Percentiles rank a stretch among this genome's conserved stretches.
Conservation (phyloP, 352 stramenopile genomes). For the Phytophthora idaei region DNA sequence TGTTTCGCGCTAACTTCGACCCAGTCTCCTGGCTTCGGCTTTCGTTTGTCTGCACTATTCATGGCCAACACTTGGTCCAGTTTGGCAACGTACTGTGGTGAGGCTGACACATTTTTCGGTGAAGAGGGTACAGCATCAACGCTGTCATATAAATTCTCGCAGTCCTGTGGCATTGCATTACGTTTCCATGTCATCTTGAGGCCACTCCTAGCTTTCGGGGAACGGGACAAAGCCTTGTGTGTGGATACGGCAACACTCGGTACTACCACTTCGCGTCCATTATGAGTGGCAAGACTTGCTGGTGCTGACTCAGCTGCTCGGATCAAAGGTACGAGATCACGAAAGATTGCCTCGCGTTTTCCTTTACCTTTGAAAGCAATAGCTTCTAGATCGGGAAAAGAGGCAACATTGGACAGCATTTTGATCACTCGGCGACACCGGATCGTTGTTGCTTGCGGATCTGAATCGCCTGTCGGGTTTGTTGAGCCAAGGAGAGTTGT, state of each 20-base stretch:
- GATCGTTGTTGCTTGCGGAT: constrained; percentile 11
- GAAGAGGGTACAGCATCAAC: neutral
- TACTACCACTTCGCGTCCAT: constrained; percentile 20
- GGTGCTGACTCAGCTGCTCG: constrained; percentile 20
- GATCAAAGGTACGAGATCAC: constrained; percentile 29
- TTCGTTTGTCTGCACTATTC: constrained; percentile 3
- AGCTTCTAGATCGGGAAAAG: constrained; percentile 46
- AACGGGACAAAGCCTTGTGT: constrained; percentile 1
- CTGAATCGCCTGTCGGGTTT: neutral
- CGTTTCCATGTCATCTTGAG: constrained; percentile 6
- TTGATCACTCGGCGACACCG: constrained; percentile 51
- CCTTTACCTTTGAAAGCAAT: constrained; percentile 21
- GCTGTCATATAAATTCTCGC: neutral
- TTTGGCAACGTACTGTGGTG: neutral
- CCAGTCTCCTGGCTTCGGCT: constrained; percentile 55
- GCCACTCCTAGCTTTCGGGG: neutral
- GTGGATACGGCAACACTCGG: constrained; percentile 12
- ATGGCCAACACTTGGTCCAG: neutral
- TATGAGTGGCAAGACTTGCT: neutral
- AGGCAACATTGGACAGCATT: constrained; percentile 50
- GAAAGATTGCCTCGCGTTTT: constrained; percentile 26
- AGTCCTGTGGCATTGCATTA: neutral
- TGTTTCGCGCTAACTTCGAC: constrained; percentile 52
- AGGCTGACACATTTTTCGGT: constrained; percentile 1
- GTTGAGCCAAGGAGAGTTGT: constrained; percentile 37